Evolutionary conservation across 2,329 filamentous ascomycete genomes (phyloP).

Genomic region (Curvularia sp.): DNA sequence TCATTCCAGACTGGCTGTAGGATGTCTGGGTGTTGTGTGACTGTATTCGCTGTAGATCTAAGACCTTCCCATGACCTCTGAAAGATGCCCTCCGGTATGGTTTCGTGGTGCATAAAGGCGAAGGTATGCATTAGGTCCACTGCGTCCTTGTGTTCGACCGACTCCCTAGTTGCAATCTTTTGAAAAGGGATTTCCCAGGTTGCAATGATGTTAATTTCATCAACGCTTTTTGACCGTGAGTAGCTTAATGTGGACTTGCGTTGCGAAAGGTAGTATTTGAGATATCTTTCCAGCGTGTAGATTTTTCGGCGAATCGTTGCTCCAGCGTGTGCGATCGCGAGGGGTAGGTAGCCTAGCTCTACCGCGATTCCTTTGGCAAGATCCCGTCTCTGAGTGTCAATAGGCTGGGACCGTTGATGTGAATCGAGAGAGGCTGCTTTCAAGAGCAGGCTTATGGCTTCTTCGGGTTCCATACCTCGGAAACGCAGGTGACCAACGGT

Average conservation of each 20-base stretch:
- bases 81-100: constrained; percentile 35
- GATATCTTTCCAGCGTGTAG: constrained; percentile 33
- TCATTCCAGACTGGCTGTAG: not conserved
- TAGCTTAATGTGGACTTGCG: constrained; percentile 25
- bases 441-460: constrained; percentile 36
- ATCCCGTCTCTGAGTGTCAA: not conserved
- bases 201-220: not conserved
- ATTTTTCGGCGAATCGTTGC: constrained; percentile 33
- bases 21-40: not conserved
- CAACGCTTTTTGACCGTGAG: constrained; percentile 9
- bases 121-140: constrained; percentile 45
- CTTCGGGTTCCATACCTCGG: constrained; percentile 27
- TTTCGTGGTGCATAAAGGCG: constrained; percentile 42
- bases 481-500: constrained; percentile 35
- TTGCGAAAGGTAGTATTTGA: constrained; percentile 30
- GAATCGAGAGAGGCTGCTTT: constrained; percentile 25
- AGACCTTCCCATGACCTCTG: constrained; percentile 17
- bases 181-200: constrained; percentile 14
- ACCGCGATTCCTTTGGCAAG: constrained; percentile 23
- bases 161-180: constrained; percentile 25
- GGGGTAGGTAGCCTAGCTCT: constrained; percentile 36
- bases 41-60: not conserved
- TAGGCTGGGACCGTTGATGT: constrained; percentile 13
- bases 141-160: constrained; percentile 36
- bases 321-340: constrained; percentile 40